Percentiles rank a stretch among this genome's conserved stretches.
These are phyloP conservation scores for Berberis thunbergii DNA, from an alignment of 164 flowering plant species.

Conservation along the genomic window DNA sequence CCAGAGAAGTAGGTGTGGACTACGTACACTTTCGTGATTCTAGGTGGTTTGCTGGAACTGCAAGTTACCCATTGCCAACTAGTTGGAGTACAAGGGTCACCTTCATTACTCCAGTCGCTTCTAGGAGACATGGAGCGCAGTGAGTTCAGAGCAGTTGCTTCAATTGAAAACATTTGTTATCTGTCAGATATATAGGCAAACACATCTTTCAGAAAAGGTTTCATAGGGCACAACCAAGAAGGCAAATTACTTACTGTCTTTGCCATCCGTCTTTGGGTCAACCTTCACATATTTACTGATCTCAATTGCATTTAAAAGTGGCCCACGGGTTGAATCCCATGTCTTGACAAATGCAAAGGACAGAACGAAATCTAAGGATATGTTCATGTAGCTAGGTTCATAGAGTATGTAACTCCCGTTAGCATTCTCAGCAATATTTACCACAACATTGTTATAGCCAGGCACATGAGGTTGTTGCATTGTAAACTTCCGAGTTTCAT, in stretches of 20 bases:
- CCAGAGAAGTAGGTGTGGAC: too few species aligned
- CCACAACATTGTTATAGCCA: constrained; percentile 69
- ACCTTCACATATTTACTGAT: constrained; percentile 68
- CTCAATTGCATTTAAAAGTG: constrained; percentile 84
- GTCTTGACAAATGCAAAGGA: constrained; percentile 77
- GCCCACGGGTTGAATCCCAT: constrained; percentile 78
- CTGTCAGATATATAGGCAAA: constrained; percentile 14
- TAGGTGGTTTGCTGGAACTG: constrained; percentile 57
- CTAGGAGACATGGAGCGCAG: constrained; percentile 36
- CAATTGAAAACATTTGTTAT: constrained; percentile 7
- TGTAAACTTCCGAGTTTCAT: constrained; percentile 72
- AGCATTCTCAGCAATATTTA: constrained; percentile 87
- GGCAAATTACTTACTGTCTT: constrained; percentile 50
- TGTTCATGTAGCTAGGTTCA: constrained; percentile 92
- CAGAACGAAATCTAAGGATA: constrained; percentile 60
- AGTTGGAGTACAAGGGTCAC: constrained; percentile 83
- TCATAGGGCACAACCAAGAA: not conserved
- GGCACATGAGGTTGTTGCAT: constrained; percentile 57
- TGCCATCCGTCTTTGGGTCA: constrained; percentile 44
- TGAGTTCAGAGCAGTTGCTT: constrained; percentile 47
- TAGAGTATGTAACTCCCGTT: constrained; percentile 78
- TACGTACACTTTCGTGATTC: constrained; percentile 69
- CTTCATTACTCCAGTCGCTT: constrained; percentile 33
- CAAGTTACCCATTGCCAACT: constrained; percentile 86
- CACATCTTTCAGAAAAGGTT: not conserved